Conservation (phyloP, 148 eudicot genomes). For the Vaccinium macrocarpon region DNA sequence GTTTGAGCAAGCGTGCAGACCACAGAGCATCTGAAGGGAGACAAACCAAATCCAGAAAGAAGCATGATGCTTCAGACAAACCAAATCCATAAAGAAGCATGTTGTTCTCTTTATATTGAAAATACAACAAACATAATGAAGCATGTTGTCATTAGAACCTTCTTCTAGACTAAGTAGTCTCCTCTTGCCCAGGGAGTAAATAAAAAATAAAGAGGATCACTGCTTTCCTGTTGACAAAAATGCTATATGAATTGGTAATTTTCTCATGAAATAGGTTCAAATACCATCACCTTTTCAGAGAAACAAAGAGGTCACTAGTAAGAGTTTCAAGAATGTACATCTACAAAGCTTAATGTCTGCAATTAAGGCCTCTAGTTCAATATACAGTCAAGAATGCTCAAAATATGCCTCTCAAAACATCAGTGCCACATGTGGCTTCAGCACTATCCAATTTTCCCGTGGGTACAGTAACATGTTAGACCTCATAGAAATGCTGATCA, state of each 20-base stretch:
- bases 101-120: not conserved
- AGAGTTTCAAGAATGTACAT: not conserved
- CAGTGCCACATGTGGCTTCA: not conserved
- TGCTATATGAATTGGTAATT: not conserved
- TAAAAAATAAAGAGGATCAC: not conserved
- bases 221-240: not conserved
- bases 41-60: not conserved
- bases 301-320: not conserved
- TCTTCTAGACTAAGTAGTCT: not conserved
- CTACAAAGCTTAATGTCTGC: not conserved
- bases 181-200: not conserved
- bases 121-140: not conserved
- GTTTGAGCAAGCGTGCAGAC: not conserved
- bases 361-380: not conserved
- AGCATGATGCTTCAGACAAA: not conserved
- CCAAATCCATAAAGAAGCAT: not conserved
- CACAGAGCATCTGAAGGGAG: not conserved
- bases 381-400: not conserved
- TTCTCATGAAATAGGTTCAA: not conserved
- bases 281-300: not conserved
- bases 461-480: not conserved
- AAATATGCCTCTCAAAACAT: slow-evolving; percentile 4
- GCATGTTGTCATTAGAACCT: not conserved
- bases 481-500: not conserved
- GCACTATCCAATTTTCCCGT: not conserved